Conservation (phyloP, 352 stramenopile genomes). For the Plasmopara halstedii region DNA sequence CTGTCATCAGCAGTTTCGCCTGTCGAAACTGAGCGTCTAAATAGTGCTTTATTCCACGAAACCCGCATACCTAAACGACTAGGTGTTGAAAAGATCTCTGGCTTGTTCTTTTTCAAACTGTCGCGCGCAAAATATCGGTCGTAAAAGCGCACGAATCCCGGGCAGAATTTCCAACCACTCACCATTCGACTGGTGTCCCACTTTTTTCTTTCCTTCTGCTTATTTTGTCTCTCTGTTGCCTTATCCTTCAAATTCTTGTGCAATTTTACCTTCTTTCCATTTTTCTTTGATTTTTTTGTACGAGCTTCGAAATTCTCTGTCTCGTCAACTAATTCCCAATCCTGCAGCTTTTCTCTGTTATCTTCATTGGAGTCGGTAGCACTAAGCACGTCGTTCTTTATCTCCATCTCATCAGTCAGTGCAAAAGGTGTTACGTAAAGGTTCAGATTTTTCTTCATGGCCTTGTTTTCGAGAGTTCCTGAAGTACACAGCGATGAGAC, state of each 20-base stretch:
- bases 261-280: slow-evolving; percentile 20
- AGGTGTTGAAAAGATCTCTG: slow-evolving; percentile 13
- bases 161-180: slow-evolving; percentile 46
- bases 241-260: slow-evolving; percentile 21
- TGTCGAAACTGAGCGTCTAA: slow-evolving; percentile 26
- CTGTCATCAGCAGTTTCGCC: slow-evolving; percentile 15
- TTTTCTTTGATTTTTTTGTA: slow-evolving; percentile 14
- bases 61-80: slow-evolving; percentile 10
- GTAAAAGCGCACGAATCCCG: slow-evolving; percentile 61
- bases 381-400: slow-evolving; percentile 12
- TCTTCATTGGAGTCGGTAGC: slow-evolving; percentile 1
- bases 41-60: slow-evolving; percentile 21
- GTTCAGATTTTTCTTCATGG: slow-evolving; percentile 21
- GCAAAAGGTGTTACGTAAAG: slow-evolving; percentile 14
- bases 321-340: slow-evolving; percentile 20
- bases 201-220: slow-evolving; percentile 20
- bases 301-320: slow-evolving; percentile 9
- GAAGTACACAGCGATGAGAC: slow-evolving; percentile 27
- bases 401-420: slow-evolving; percentile 4
- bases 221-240: slow-evolving; percentile 25
- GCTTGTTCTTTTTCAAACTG: slow-evolving; percentile 11
- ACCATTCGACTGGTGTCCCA: slow-evolving; percentile 31
- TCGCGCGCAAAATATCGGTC: slow-evolving; percentile 45
- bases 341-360: slow-evolving; percentile 14
- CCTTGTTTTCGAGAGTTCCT: slow-evolving; percentile 11